phyloP scores from a whole-genome alignment of 2,329 filamentous ascomycete genomes.

The Periconia sp. region DNA sequence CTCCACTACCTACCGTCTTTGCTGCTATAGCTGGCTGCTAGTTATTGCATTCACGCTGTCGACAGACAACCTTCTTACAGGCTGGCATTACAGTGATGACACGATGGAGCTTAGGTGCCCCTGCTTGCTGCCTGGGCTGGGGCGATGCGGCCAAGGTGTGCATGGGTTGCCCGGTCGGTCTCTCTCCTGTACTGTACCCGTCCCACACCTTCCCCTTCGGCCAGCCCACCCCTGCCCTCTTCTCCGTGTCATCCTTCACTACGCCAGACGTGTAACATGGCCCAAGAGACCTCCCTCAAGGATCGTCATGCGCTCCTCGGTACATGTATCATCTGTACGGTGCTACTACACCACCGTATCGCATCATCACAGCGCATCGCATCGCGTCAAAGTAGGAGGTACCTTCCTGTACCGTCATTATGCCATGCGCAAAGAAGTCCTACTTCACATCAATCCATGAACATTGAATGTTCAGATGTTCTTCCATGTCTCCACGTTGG shows the following conservation, averaged over 20 bases:
- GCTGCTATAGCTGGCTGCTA: no score
- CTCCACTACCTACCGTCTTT: no score
- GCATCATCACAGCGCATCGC: constrained; percentile 1
- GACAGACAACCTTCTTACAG: background rate
- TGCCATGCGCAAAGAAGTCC: no score
- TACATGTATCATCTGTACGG: background rate
- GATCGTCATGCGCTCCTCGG: background rate
- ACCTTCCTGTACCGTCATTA: no score
- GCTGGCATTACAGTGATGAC: background rate
- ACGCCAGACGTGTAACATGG: no score
- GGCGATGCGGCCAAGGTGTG: no score
- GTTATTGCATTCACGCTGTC: no score
- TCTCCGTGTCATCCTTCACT: background rate
- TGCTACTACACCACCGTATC: background rate
- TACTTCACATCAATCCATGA: no score
- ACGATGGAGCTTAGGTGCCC: background rate
- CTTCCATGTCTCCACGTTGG: constrained; percentile 20
- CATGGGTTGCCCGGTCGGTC: no score
- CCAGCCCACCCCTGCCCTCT: background rate
- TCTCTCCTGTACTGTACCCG: background rate
- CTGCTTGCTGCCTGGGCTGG: background rate
- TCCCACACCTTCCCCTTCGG: background rate
- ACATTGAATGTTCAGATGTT: no score
- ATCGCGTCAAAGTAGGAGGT: no score
- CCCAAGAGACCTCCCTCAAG: no score